A percentile compares a stretch with the other conserved stretches of the same genome.
Conservation (phyloP, 148 eudicot species). For the Cornus kousa region DNA sequence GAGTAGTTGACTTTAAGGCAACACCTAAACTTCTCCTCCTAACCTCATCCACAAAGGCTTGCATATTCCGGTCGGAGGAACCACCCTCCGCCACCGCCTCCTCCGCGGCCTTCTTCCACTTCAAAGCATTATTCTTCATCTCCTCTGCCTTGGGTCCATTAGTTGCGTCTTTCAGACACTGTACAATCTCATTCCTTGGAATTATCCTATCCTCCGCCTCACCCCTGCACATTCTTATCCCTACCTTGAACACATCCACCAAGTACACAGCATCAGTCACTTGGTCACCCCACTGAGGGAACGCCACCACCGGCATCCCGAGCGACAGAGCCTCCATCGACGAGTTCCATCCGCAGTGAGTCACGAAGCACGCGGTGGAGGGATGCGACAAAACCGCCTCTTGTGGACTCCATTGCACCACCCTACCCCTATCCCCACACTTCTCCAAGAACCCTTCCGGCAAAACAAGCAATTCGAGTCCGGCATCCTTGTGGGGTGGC, state of each 20-base stretch:
- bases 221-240: constrained; percentile 60
- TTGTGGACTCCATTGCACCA: constrained; percentile 71
- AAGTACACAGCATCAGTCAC: constrained; percentile 75
- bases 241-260: constrained; percentile 58
- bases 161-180: constrained; percentile 49
- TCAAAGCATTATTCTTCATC: constrained; percentile 54
- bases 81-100: constrained; percentile 63
- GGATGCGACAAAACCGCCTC: constrained; percentile 69
- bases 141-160: constrained; percentile 44
- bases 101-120: constrained; percentile 58
- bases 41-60: constrained; percentile 55
- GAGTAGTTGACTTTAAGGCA: neutral
- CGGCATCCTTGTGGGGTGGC: constrained; percentile 43
- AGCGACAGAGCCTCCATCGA: constrained; percentile 59
- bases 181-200: constrained; percentile 52
- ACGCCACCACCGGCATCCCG: constrained; percentile 76
- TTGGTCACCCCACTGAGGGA: constrained; percentile 90
- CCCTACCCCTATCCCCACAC: constrained; percentile 58
- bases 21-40: constrained; percentile 22
- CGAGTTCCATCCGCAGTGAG: constrained; percentile 97
- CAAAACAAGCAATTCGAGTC: constrained; percentile 22
- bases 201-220: constrained; percentile 49
- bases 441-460: constrained; percentile 61
- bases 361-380: constrained; percentile 67
- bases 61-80: constrained; percentile 53